A percentile compares a stretch with the other conserved stretches of the same genome.
Conservation (phyloP, 1,139 yeast species). For the Kazachstania sp. region DNA sequence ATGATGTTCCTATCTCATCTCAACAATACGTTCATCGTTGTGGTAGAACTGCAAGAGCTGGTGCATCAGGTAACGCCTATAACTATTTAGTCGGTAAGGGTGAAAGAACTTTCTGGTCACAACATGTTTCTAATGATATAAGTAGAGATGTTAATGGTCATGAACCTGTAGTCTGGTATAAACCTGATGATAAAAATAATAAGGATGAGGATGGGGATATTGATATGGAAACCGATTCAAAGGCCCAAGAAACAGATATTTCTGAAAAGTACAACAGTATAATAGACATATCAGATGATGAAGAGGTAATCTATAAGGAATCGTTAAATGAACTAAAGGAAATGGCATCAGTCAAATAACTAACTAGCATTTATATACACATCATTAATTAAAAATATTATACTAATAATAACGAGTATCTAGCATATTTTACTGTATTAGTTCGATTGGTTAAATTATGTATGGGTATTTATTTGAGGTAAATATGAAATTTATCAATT, state of each 20-base stretch:
- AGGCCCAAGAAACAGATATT: neutral
- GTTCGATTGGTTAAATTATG: no score
- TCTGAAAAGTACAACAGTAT: neutral
- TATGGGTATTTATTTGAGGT: no score
- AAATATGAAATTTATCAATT: no score
- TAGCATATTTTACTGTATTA: no score
- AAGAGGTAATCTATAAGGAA: conserved; percentile 36
- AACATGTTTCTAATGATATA: conserved; percentile 39
- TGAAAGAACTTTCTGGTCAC: conserved; percentile 58
- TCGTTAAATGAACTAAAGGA: conserved; percentile 39
- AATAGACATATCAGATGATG: conserved; percentile 20
- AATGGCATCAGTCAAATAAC: conserved; percentile 28
- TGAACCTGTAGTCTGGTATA: conserved; percentile 10
- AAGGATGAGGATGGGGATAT: neutral
- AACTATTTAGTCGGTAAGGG: conserved; percentile 66
- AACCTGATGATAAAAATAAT: neutral
- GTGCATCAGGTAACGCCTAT: conserved; percentile 63
- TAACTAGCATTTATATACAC: no score
- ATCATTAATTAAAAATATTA: no score
- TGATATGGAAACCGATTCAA: neutral
- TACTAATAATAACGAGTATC: no score
- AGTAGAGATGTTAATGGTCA: conserved; percentile 27
- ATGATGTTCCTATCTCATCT: conserved; percentile 81
- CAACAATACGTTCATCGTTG: conserved; percentile 93
- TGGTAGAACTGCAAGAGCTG: conserved; percentile 96